Evolutionary conservation across 2,329 filamentous ascomycete genomes (phyloP), one percentile per base, ranked within the genome.

Genomic region (Penicillium sumatraense): DNA sequence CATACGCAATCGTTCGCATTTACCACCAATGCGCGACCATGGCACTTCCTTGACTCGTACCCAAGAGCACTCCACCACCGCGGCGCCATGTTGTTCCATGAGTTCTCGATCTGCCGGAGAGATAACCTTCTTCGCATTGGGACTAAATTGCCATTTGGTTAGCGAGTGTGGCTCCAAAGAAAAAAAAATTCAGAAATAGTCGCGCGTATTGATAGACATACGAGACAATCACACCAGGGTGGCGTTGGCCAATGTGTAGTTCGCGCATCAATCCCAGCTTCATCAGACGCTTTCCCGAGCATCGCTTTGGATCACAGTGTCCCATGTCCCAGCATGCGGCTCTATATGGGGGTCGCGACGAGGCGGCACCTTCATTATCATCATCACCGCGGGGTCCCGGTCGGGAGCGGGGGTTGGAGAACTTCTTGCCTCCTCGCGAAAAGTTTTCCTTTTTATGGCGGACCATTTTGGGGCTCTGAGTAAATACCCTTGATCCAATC

Each of bases 311-410:
- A 70, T 99, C 95, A 80, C 95, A 99, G 79, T 99, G 95, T 59
- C 93, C 93, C 29, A 99, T 83, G 70, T 99, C 95, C 95, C 95
- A 99, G 74, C 93, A 97, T 56, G 93, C 95, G 46, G 95, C 93
- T 77, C 96, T 96, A 83, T 93, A 97, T 20, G 78, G 72, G 33
- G 76, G 77, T 48, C 72, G 73, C 54, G 72, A 64, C 50, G 68
- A 68, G 33, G 56, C 65, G 59, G 64, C 66, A 41, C 67, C 64
- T 16, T 74, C 70, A 51, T 79, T 73, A 57, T 78, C 76, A 51
- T 75, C 71, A 58, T 75, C 71, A 58, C 70, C 70, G 68, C 77
- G 79, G 62, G 81, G 71, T 56, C 66, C 63, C 51, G 71, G 82
- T 56, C 81, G 80, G 60, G 81, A 78, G 60, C 85, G 81, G 58